Evolutionary conservation across 768 basidiomycete genomes (phyloP).

Genomic region (Clitopilus hobsonii): DNA sequence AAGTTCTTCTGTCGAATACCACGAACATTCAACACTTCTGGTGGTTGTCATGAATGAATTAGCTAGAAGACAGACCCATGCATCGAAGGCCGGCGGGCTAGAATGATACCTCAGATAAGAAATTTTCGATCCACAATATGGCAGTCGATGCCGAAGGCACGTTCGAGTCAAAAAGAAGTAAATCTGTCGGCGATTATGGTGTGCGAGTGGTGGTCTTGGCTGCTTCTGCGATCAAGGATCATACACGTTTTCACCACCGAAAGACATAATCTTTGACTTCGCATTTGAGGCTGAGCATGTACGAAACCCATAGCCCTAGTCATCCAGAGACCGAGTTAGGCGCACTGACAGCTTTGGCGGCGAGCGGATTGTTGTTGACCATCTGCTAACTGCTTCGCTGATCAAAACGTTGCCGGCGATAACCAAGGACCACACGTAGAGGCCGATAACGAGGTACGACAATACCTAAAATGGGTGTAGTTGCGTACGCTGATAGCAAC

Average conservation of each 20-base stretch:
- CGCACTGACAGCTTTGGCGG: neutral
- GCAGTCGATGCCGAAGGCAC: neutral
- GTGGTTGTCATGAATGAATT: too few relatives aligned
- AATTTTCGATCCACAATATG: neutral
- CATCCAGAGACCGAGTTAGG: neutral
- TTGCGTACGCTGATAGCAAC: neutral
- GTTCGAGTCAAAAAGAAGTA: neutral
- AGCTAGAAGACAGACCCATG: too few relatives aligned
- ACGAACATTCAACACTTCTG: neutral
- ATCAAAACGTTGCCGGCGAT: slow-evolving; percentile 1
- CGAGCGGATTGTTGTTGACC: neutral
- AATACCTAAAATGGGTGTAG: neutral
- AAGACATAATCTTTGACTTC: neutral
- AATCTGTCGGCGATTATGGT: neutral
- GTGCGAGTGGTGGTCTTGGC: neutral
- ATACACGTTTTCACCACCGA: neutral
- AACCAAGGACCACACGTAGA: neutral
- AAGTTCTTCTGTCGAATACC: neutral
- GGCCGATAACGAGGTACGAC: neutral
- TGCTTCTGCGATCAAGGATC: neutral
- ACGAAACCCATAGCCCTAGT: neutral
- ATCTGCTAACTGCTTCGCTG: neutral
- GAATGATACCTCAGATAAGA: neutral
- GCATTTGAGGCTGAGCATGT: neutral
- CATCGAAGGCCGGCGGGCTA: too few relatives aligned